Conservation (phyloP, 441 rosid genomes). For the Dalechampia spathulata region DNA sequence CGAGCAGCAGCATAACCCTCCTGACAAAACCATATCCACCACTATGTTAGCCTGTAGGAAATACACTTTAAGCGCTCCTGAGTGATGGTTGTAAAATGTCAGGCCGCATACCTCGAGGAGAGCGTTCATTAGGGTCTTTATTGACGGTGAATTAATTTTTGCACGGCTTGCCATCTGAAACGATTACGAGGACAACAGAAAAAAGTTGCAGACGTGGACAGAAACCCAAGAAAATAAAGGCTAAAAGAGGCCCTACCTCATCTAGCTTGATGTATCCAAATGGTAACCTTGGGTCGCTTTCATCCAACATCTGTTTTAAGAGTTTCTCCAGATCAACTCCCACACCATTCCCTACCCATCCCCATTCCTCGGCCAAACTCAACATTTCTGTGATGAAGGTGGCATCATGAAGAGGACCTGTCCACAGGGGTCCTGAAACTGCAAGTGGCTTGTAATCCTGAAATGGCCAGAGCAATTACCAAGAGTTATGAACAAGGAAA, state of each 20-base stretch:
- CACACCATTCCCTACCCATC: slow-evolving; percentile 52
- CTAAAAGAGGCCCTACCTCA: slow-evolving; percentile 38
- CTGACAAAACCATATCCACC: slow-evolving; percentile 28
- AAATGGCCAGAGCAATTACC: neutral
- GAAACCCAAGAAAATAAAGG: neutral
- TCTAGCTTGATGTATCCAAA: slow-evolving; percentile 85
- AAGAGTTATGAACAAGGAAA: neutral
- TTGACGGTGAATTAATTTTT: slow-evolving; percentile 64
- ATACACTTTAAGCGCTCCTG: neutral
- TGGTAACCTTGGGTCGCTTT: slow-evolving; percentile 70
- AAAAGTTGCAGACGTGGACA: neutral
- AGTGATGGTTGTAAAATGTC: neutral
- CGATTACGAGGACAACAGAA: neutral
- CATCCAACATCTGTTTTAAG: slow-evolving; percentile 61
- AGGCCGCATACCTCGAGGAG: slow-evolving; percentile 42
- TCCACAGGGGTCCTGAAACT: slow-evolving; percentile 86
- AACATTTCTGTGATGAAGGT: slow-evolving; percentile 52
- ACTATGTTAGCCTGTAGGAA: neutral
- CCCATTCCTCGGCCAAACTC: slow-evolving; percentile 58
- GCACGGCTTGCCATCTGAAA: slow-evolving; percentile 76
- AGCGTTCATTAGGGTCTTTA: slow-evolving; percentile 48
- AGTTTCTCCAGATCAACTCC: slow-evolving; percentile 67
- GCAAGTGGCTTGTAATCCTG: slow-evolving; percentile 42
- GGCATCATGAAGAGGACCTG: slow-evolving; percentile 71
- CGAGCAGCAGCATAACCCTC: slow-evolving; percentile 72